A percentile compares a stretch with the other conserved stretches of the same genome.
phyloP scores from a whole-genome alignment of 371 early-diverging fungal genomes.

The Zopfochytrium polystomum region DNA sequence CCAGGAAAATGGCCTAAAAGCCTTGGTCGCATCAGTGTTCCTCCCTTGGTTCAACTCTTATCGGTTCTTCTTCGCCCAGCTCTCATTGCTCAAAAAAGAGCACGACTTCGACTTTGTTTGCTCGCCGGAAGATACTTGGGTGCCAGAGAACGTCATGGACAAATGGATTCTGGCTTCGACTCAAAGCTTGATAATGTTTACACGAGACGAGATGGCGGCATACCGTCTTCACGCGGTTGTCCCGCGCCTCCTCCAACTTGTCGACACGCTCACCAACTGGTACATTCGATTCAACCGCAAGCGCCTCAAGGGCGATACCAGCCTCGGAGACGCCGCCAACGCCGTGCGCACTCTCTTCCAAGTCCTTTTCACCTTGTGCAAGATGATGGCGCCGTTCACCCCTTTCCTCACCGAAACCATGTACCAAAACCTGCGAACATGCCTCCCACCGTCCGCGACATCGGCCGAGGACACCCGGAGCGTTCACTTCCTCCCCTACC shows the following conservation, averaged over 20 bases:
- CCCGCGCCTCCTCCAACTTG: constrained; percentile 82
- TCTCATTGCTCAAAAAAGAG: constrained; percentile 85
- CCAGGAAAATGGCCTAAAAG: constrained; percentile 98
- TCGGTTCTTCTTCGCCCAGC: constrained; percentile 94
- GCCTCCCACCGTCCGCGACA: constrained; percentile 43
- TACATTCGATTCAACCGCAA: constrained; percentile 99
- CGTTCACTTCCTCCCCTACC: constrained; percentile 91
- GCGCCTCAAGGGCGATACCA: constrained; percentile 93
- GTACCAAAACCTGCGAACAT: constrained; percentile 89
- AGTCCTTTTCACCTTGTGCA: constrained; percentile 87
- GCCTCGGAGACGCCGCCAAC: constrained; percentile 75
- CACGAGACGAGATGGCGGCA: constrained; percentile 87
- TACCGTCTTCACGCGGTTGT: constrained; percentile 98
- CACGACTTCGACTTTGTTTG: constrained; percentile 74
- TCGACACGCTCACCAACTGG: constrained; percentile 99
- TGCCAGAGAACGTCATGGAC: constrained; percentile 93
- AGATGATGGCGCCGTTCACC: constrained; percentile 97
- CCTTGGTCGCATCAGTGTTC: constrained; percentile 92
- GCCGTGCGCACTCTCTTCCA: constrained; percentile 93
- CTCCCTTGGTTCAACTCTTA: constrained; percentile 99
- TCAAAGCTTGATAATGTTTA: constrained; percentile 88
- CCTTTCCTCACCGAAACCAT: constrained; percentile 99
- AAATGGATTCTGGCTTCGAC: constrained; percentile 95
- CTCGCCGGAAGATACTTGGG: constrained; percentile 57
- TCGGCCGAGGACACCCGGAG: constrained; percentile 75